These are phyloP conservation scores for Umbelopsis isabellina DNA, from an alignment of 192 early-diverging fungal genomes.

Conservation along the genomic window DNA sequence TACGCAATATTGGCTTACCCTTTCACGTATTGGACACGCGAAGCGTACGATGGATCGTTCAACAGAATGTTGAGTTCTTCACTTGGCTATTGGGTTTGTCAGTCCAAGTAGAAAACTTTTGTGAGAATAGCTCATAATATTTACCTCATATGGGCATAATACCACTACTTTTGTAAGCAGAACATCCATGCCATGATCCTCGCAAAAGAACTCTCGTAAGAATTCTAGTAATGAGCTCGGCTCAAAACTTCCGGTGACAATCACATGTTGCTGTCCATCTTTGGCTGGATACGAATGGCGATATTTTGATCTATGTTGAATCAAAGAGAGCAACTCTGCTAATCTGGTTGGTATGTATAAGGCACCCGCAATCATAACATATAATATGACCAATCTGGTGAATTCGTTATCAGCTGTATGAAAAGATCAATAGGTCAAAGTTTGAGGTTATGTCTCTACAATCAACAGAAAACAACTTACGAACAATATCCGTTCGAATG, in stretches of 20 bases:
- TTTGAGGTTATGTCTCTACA: not conserved
- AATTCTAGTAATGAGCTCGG: constrained; percentile 61
- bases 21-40: constrained; percentile 70
- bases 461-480: constrained; percentile 19
- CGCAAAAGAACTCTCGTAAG: constrained; percentile 78
- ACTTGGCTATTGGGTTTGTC: constrained; percentile 35
- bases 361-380: constrained; percentile 75
- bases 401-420: constrained; percentile 47
- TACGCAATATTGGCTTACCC: constrained; percentile 36
- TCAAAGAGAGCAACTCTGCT: constrained; percentile 64
- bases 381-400: constrained; percentile 58
- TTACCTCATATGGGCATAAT: constrained; percentile 56
- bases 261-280: constrained; percentile 58
- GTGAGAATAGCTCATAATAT: not conserved
- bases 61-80: constrained; percentile 61
- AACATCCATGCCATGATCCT: constrained; percentile 71
- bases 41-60: constrained; percentile 67
- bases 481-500: constrained; percentile 69
- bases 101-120: constrained; percentile 19
- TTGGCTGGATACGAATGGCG: constrained; percentile 53
- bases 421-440: not conserved
- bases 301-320: constrained; percentile 64
- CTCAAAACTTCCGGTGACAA: constrained; percentile 70
- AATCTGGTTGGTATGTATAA: constrained; percentile 69
- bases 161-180: constrained; percentile 71